Evolutionary conservation across 1,139 yeast species (phyloP).

Genomic region (Sugiyamaella grinbergsii): DNA sequence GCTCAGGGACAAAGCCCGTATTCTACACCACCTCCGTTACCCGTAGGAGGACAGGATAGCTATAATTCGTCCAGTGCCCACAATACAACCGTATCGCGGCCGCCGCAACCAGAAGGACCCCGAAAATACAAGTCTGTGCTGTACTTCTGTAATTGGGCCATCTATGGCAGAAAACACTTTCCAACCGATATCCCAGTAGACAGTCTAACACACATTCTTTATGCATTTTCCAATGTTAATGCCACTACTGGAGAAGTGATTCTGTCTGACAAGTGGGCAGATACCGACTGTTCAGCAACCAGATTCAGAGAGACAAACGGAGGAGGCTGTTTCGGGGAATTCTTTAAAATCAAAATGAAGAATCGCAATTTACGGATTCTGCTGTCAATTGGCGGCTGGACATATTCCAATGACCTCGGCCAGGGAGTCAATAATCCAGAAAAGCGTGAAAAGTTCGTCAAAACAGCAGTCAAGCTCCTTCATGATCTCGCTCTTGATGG

Average conservation of each 20-base stretch:
- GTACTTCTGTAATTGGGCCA: conserved; percentile 61
- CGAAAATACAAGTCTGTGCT: conserved; percentile 31
- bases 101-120: background rate
- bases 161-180: conserved; percentile 61
- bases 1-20: background rate
- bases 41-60: background rate
- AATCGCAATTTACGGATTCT: conserved; percentile 58
- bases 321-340: conserved; percentile 59
- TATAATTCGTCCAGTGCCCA: no score
- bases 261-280: conserved; percentile 71
- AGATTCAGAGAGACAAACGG: conserved; percentile 22
- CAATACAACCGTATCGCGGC: no score
- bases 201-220: conserved; percentile 66
- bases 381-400: conserved; percentile 91
- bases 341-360: conserved; percentile 52
- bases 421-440: conserved; percentile 46
- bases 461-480: conserved; percentile 53
- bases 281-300: conserved; percentile 43
- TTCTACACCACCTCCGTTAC: conserved; percentile 7
- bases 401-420: conserved; percentile 57
- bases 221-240: conserved; percentile 71
- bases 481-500: conserved; percentile 76
- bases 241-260: conserved; percentile 54
- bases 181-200: conserved; percentile 67
- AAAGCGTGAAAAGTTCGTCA: conserved; percentile 53